These are phyloP conservation scores for Aspergillus cavernicola DNA, from an alignment of 495 filamentous ascomycete genomes.

Conservation along the genomic window DNA sequence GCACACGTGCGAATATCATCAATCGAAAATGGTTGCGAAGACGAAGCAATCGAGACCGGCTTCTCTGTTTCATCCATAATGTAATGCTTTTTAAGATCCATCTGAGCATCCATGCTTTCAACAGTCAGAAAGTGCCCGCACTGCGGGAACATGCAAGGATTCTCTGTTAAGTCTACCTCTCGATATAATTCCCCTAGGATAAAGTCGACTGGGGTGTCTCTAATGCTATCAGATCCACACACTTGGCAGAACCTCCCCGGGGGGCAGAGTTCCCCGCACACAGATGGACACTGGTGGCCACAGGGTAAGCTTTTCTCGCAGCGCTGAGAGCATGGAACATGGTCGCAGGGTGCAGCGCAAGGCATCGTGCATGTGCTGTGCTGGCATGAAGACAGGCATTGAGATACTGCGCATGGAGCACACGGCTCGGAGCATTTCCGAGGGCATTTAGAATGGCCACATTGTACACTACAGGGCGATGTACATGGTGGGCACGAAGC, in stretches of 20 bases:
- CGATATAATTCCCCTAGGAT: conserved; percentile 46
- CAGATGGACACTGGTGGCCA: conserved; percentile 64
- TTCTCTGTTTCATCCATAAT: conserved; percentile 36
- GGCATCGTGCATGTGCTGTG: conserved; percentile 61
- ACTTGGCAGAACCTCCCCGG: conserved; percentile 49
- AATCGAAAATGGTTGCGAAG: conserved; percentile 49
- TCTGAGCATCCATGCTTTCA: conserved; percentile 59
- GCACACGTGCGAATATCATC: conserved; percentile 57
- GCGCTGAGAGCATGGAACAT: conserved; percentile 62
- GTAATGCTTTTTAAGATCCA: conserved; percentile 61
- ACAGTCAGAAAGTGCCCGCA: conserved; percentile 52
- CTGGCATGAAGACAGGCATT: conserved; percentile 56
- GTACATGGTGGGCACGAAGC: conserved; percentile 52
- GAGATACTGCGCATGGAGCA: conserved; percentile 56
- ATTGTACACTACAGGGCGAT: conserved; percentile 56
- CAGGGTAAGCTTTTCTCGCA: conserved; percentile 57
- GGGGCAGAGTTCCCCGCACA: conserved; percentile 68
- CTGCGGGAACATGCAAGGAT: conserved; percentile 58
- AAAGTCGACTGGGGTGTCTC: conserved; percentile 50
- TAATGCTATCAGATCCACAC: conserved; percentile 45
- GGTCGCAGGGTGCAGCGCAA: conserved; percentile 58
- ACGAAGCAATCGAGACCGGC: conserved; percentile 39
- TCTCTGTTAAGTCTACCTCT: conserved; percentile 54
- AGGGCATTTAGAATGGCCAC: conserved; percentile 58
- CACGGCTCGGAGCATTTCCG: conserved; percentile 63